A percentile compares a stretch with the other conserved stretches of the same genome.
Conservation (phyloP, 768 basidiomycete species). For the Russula brevipes region DNA sequence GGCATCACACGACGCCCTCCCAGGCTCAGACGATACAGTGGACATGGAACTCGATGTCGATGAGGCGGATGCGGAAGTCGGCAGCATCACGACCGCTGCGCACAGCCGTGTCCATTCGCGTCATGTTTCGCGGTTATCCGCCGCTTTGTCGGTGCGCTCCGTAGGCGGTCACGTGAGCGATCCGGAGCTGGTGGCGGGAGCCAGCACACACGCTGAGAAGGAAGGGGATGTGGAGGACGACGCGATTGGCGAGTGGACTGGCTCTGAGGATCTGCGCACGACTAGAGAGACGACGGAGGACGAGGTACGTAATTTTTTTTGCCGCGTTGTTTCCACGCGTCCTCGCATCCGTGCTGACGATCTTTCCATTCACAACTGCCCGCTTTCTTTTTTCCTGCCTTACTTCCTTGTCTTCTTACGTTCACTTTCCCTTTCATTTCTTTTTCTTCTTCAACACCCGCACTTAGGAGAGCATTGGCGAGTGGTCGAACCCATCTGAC, state of each 20-base stretch:
- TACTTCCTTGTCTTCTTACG: constrained; percentile 11
- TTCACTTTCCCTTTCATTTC: constrained; percentile 15
- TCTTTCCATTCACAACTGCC: constrained; percentile 7
- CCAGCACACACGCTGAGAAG: constrained; percentile 31
- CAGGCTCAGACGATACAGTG: constrained; percentile 19
- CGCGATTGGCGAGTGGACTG: constrained; percentile 74
- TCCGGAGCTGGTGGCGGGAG: constrained; percentile 26
- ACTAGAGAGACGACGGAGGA: constrained; percentile 53
- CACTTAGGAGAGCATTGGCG: constrained; percentile 64
- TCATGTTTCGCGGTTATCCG: constrained; percentile 61
- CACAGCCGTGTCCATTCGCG: constrained; percentile 59
- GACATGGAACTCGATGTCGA: constrained; percentile 28
- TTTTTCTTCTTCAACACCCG: constrained; percentile 2
- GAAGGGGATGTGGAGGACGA: constrained; percentile 32
- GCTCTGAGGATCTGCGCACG: constrained; percentile 63
- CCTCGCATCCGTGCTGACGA: background rate
- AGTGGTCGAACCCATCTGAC: constrained; percentile 89
- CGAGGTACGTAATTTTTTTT: constrained; percentile 45
- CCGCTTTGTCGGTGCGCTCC: constrained; percentile 60
- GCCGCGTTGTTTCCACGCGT: constrained; percentile 21
- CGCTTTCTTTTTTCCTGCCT: background rate
- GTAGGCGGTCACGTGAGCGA: constrained; percentile 43
- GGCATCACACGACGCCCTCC: constrained; percentile 15
- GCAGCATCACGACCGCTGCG: constrained; percentile 43
- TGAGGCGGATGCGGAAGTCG: constrained; percentile 37